Evolutionary conservation across 768 basidiomycete species (phyloP).

Genomic region (Agrocybe praecox): DNA sequence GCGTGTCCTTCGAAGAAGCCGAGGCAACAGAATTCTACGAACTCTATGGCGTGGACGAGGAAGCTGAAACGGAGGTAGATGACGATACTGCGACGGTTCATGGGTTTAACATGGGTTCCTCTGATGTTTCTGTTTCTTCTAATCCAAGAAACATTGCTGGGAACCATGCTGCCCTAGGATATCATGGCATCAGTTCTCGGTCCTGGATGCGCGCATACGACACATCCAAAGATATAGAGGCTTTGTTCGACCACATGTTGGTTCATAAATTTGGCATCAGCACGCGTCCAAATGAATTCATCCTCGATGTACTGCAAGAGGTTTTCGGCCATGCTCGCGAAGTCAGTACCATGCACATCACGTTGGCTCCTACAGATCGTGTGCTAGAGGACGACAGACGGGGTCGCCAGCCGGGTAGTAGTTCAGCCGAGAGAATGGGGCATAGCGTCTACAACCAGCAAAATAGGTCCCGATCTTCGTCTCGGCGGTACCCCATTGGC

Average conservation of each 20-base stretch:
- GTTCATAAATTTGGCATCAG: slow-evolving; percentile 52
- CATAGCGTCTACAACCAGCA: neutral
- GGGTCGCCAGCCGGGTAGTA: neutral
- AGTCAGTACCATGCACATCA: slow-evolving; percentile 52
- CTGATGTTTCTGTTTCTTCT: neutral
- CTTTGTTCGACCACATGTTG: slow-evolving; percentile 64
- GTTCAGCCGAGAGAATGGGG: neutral
- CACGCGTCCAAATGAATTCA: slow-evolving; percentile 48
- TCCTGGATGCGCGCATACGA: slow-evolving; percentile 45
- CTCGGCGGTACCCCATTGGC: slow-evolving; percentile 8
- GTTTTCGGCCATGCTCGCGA: slow-evolving; percentile 58
- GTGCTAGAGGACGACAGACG: neutral
- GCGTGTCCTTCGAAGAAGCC: slow-evolving; percentile 20
- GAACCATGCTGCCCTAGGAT: neutral
- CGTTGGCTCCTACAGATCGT: slow-evolving; percentile 51
- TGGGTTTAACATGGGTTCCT: slow-evolving; percentile 1
- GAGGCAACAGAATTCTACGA: slow-evolving; percentile 25
- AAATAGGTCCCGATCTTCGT: neutral
- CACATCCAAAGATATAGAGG: slow-evolving; percentile 52
- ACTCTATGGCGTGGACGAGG: slow-evolving; percentile 26
- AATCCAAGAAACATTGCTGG: neutral
- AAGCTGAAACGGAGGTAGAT: slow-evolving; percentile 30
- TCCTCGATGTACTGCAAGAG: slow-evolving; percentile 46
- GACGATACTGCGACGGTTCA: slow-evolving; percentile 26
- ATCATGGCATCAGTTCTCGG: slow-evolving; percentile 12